Conservation (phyloP, 2,329 filamentous ascomycete species). For the Colletotrichum sp. region DNA sequence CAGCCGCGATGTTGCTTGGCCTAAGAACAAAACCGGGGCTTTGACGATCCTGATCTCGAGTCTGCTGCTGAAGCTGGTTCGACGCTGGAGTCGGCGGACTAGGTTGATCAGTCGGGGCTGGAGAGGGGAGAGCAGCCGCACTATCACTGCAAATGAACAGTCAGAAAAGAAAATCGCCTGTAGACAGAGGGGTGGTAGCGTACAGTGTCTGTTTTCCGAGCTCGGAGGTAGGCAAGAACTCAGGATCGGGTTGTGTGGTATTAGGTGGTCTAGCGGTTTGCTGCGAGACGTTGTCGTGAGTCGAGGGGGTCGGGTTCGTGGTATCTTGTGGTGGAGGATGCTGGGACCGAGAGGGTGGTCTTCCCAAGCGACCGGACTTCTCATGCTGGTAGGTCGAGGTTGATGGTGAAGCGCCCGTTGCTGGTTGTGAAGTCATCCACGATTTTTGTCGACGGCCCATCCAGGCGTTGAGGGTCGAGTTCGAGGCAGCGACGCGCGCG, state of each 20-base stretch:
- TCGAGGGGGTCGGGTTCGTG: not conserved
- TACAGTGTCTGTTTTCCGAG: not conserved
- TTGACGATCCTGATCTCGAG: not conserved
- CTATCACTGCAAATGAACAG: not conserved
- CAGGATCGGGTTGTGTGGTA: not conserved
- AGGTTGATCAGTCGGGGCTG: constrained; percentile 66
- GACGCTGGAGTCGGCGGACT: constrained; percentile 47
- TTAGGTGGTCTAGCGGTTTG: not conserved
- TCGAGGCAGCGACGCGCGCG: constrained; percentile 41
- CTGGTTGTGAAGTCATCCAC: constrained; percentile 30
- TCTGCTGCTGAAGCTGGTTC: constrained; percentile 38
- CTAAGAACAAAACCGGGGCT: not conserved
- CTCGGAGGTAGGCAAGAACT: not conserved
- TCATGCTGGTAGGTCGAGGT: not conserved
- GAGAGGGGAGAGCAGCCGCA: constrained; percentile 60
- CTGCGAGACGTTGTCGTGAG: not conserved
- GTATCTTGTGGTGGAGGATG: not conserved
- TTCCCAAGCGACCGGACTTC: not conserved
- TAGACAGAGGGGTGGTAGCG: not conserved
- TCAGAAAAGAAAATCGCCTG: not conserved
- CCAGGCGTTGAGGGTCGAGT: constrained; percentile 45
- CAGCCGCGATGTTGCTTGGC: not conserved
- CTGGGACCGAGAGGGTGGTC: not conserved
- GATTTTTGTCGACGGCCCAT: constrained; percentile 37
- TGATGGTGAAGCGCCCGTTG: not conserved